Percentiles rank a stretch among this genome's conserved stretches.
Evolutionary conservation across 2,329 filamentous ascomycete species (phyloP).

Genomic region (Trichoderma sp.): DNA sequence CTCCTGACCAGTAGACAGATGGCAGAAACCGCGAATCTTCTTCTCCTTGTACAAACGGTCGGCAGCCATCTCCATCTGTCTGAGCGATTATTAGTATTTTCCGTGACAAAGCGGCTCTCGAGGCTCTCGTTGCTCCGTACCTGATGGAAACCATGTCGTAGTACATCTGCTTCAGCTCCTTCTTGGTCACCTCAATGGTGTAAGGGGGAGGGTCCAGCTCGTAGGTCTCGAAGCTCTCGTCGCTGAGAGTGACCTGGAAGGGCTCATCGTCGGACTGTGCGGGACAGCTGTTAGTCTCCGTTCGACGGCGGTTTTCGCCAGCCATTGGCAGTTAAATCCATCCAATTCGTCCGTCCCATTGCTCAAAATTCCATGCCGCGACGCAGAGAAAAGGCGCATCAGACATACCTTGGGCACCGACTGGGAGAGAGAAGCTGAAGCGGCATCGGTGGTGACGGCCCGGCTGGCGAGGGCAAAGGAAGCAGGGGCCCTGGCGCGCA

Average conservation of each 20-base stretch:
- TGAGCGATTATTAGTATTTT: conserved; percentile 46
- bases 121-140: conserved; percentile 55
- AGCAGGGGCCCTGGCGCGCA: conserved; percentile 52
- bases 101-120: neutral
- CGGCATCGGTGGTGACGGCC: conserved; percentile 92
- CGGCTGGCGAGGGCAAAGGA: conserved; percentile 58
- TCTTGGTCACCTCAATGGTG: conserved; percentile 92
- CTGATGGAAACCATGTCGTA: conserved; percentile 92
- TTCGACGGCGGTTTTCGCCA: neutral
- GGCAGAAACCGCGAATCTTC: conserved; percentile 99
- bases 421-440: conserved; percentile 85
- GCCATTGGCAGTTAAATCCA: neutral
- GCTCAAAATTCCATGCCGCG: neutral
- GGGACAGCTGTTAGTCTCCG: conserved; percentile 28
- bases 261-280: conserved; percentile 85
- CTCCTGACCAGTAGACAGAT: conserved; percentile 96
- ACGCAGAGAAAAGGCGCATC: conserved; percentile 9
- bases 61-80: conserved; percentile 99
- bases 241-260: conserved; percentile 89
- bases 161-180: conserved; percentile 98
- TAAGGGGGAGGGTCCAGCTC: conserved; percentile 95
- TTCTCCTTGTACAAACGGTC: conserved; percentile 99
- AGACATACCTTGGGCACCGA: conserved; percentile 53
- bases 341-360: neutral
- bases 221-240: conserved; percentile 99